phyloP scores from a whole-genome alignment of 2,329 filamentous ascomycete genomes.

The Pestalotiopsis sp. region DNA sequence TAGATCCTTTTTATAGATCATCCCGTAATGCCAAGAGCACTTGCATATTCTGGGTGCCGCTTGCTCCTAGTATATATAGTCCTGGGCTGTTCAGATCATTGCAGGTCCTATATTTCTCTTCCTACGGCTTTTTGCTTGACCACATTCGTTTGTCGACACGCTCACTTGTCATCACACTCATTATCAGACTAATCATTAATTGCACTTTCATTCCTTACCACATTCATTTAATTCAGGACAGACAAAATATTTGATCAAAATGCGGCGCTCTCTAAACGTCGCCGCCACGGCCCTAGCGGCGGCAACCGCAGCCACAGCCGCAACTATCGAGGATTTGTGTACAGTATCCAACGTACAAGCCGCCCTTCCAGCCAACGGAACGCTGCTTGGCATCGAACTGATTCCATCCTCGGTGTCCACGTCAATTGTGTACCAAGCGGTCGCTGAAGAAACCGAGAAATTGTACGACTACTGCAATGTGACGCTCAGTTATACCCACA shows the following conservation, averaged over 20 bases:
- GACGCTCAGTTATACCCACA: conserved; percentile 5
- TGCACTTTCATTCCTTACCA: not conserved
- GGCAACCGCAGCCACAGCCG: conserved; percentile 25
- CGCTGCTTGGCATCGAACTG: conserved; percentile 41
- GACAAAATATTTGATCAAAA: not conserved
- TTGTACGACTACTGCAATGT: conserved; percentile 18
- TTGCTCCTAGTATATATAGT: conserved; percentile 8
- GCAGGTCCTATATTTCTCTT: not conserved
- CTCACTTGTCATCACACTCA: conserved; percentile 2
- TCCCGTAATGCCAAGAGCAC: not conserved
- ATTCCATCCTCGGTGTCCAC: conserved; percentile 44
- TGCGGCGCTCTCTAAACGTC: not conserved
- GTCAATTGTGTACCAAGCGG: conserved; percentile 38
- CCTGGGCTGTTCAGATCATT: not conserved
- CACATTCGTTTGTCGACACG: not conserved
- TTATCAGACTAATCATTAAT: not conserved
- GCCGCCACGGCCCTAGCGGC: conserved; percentile 5
- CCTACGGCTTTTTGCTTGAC: not conserved
- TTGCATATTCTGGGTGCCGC: not conserved
- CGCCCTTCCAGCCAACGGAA: conserved; percentile 45
- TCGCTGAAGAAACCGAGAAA: conserved; percentile 27
- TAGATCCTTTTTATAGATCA: conserved; percentile 1
- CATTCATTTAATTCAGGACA: not conserved
- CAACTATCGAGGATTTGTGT: conserved; percentile 42
- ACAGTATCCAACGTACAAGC: conserved; percentile 43